Evolutionary conservation across 1,284 basidiomycete species (phyloP).

Genomic region (Trichosporon sp.): DNA sequence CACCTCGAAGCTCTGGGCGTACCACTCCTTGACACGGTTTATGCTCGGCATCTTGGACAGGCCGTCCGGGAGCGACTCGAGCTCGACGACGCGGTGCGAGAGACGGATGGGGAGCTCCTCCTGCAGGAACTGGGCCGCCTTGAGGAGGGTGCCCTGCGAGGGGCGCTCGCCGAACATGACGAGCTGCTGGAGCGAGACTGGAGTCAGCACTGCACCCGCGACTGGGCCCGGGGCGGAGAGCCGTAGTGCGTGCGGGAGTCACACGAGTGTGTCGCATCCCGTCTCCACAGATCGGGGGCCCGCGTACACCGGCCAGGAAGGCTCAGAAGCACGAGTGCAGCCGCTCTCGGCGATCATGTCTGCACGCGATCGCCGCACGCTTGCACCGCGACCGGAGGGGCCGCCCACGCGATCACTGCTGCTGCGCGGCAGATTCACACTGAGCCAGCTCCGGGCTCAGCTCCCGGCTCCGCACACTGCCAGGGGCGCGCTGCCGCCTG

Average conservation of each 20-base stretch:
- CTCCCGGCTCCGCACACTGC: neutral
- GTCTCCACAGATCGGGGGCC: neutral
- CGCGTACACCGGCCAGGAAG: neutral
- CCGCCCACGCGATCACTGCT: neutral
- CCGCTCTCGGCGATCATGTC: neutral
- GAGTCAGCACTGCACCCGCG: constrained; percentile 14
- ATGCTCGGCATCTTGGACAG: constrained; percentile 90
- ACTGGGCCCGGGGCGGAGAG: neutral
- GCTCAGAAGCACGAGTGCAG: neutral
- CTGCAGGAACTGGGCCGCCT: constrained; percentile 75
- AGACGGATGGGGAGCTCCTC: constrained; percentile 82
- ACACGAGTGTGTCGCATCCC: neutral
- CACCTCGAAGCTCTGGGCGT: constrained; percentile 96
- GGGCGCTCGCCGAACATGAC: constrained; percentile 78
- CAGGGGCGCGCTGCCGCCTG: neutral
- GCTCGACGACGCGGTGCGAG: constrained; percentile 92
- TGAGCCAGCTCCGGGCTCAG: too few relatives aligned
- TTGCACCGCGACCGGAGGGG: neutral
- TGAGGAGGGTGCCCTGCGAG: constrained; percentile 77
- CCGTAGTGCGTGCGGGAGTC: neutral
- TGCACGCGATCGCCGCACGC: neutral
- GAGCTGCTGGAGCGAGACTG: constrained; percentile 89
- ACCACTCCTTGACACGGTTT: constrained; percentile 96
- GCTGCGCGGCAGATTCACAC: neutral
- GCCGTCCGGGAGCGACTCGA: constrained; percentile 89